Percentiles rank a stretch among this genome's conserved stretches.
phyloP scores from a whole-genome alignment of 2,329 filamentous ascomycete genomes.

The Aureobasidium sp. region DNA sequence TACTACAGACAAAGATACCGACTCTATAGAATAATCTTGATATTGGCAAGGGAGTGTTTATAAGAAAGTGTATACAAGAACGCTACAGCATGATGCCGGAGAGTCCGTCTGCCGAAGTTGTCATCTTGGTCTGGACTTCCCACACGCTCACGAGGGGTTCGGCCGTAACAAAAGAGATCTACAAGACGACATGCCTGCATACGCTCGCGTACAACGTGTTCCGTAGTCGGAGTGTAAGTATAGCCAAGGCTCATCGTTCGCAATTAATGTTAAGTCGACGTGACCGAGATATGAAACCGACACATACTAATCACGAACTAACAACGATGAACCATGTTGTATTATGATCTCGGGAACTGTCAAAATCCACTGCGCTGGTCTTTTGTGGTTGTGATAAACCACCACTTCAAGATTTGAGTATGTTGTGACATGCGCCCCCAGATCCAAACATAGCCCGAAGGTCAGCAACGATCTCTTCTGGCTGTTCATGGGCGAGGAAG shows the following conservation, averaged over 20 bases:
- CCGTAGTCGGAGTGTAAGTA: background rate
- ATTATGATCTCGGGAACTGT: background rate
- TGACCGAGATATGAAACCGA: background rate
- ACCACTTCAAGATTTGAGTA: background rate
- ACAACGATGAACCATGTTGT: background rate
- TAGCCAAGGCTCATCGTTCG: background rate
- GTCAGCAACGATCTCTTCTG: slow-evolving; percentile 43
- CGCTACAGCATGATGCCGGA: background rate
- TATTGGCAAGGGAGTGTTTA: background rate
- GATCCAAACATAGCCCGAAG: slow-evolving; percentile 49
- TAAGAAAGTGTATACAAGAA: background rate
- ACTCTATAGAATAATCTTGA: background rate
- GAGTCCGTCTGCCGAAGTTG: background rate
- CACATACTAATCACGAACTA: background rate
- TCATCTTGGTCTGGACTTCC: background rate
- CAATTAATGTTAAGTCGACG: background rate
- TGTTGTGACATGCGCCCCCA: slow-evolving; percentile 23
- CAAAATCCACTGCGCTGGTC: background rate
- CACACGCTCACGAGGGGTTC: background rate
- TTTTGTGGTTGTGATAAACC: background rate
- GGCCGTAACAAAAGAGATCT: background rate
- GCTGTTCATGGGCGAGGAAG: slow-evolving; percentile 51
- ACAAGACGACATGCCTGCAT: background rate
- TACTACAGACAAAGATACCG: background rate
- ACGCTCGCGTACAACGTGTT: background rate